These are phyloP conservation scores for Trichoderma sp. DNA, from an alignment of 2,329 filamentous ascomycete species.

Conservation along the genomic window DNA sequence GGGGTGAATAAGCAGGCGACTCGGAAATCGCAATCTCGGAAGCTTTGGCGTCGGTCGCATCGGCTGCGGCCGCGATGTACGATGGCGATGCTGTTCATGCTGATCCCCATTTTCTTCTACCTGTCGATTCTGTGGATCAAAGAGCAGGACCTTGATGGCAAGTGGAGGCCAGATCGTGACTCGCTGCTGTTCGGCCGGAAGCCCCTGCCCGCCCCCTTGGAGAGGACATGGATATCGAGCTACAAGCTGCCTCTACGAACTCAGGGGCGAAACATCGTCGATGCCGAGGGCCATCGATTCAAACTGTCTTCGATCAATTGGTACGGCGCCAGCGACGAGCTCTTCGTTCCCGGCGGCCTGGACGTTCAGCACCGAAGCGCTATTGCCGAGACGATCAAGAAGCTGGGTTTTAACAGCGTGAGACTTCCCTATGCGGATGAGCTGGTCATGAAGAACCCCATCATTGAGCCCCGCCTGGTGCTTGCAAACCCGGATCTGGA, in stretches of 20 bases:
- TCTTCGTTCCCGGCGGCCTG: constrained; percentile 66
- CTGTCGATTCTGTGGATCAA: constrained; percentile 50
- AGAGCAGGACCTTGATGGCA: constrained; percentile 49
- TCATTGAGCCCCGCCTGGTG: constrained; percentile 54
- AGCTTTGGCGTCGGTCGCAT: constrained; percentile 17
- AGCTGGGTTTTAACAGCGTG: constrained; percentile 71
- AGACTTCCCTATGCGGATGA: constrained; percentile 71
- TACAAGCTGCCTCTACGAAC: constrained; percentile 64
- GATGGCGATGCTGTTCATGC: constrained; percentile 46
- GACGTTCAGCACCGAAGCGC: constrained; percentile 64
- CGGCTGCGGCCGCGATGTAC: constrained; percentile 27
- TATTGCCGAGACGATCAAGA: constrained; percentile 63
- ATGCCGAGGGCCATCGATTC: constrained; percentile 59
- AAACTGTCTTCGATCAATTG: constrained; percentile 70
- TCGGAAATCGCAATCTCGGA: constrained; percentile 7
- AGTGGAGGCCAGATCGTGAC: constrained; percentile 56
- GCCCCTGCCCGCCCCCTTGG: constrained; percentile 51
- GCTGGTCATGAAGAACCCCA: constrained; percentile 64
- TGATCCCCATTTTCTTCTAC: constrained; percentile 36
- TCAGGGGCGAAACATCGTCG: constrained; percentile 63
- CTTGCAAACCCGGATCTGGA: constrained; percentile 64
- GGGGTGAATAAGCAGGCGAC: constrained; percentile 17
- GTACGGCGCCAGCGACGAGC: constrained; percentile 71
- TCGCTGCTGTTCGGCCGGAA: constrained; percentile 53
- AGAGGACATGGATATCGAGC: constrained; percentile 48